Base-by-base conservation (phyloP, 306 rosid genomes). In the Lotus japonicus region DNA sequence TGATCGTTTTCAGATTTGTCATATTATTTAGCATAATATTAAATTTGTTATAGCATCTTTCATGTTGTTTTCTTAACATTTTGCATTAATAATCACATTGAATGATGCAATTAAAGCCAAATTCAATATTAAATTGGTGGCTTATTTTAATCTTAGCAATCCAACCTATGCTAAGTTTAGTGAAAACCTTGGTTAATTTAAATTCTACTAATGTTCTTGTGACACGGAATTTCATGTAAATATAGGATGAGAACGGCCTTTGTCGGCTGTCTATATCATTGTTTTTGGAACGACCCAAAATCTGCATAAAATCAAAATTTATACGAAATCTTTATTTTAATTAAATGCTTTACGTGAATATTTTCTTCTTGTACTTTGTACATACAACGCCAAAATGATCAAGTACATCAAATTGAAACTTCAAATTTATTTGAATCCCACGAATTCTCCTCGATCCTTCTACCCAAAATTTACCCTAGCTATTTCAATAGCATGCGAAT, bases 231-330 rank as follows among this genome's bases (percentile, higher is more conserved):
- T 72, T 59, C 12, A 72, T 72, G 60, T 62, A 15, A 59, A 26
- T 33, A 21, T 51, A 58, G 66, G 16, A 49, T 49, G 65, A 43
- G 38, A 26, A 18, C 17, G 17, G 71, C 46, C 46, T 42, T 52
- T 54, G 78, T 73, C 75, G 68, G 79, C 55, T 16, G 56, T 60
- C 78, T 26, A 21, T 21, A 36, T 26, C 52, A 35, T 36, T 44
- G 6, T 71, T 65, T 64, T 12, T 49, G 68, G 45, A 76, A 56
- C 53, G 17, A 60, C 42, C 45, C 35, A 6, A 39, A 41, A 59
- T 12, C 59, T 18, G 38, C 50, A 33, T 21, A 28, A 10, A 58
- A 58, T 42, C 49, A 68, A 31, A 36, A 42, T n/a, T 17, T 6
- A 15, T 9, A 43, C 58, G 5, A 17, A 63, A 59, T 42, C 13